Percentiles rank a stretch among this genome's conserved stretches.
These are phyloP conservation scores for Oehlia diaphana DNA, from an alignment of 192 early-diverging fungal genomes.

Conservation along the genomic window DNA sequence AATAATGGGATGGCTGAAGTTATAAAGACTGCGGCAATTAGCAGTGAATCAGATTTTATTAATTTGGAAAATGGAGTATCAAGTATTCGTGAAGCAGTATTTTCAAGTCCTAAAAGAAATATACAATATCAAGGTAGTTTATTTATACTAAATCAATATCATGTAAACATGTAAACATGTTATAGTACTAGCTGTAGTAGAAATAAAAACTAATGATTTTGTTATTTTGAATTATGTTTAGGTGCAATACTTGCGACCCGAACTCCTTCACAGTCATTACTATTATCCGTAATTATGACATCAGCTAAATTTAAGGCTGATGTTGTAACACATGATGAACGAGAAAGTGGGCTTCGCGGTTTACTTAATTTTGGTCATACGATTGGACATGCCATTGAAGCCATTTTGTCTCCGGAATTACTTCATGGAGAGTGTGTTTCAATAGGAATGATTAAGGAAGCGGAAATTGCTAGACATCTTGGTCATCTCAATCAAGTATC, in stretches of 20 bases:
- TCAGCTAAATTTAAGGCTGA: conserved; percentile 91
- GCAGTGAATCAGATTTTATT: conserved; percentile 83
- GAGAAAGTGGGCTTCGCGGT: conserved; percentile 91
- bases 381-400: conserved; percentile 96
- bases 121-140: conserved; percentile 47
- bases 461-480: conserved; percentile 86
- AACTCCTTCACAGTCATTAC: conserved; percentile 58
- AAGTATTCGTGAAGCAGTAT: conserved; percentile 74
- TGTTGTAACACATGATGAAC: conserved; percentile 96
- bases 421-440: conserved; percentile 98
- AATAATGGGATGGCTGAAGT: conserved; percentile 97
- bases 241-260: conserved; percentile 58
- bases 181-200: too few relatives aligned
- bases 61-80: conserved; percentile 85
- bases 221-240: conserved; percentile 17
- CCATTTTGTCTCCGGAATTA: conserved; percentile 81
- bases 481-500: conserved; percentile 84
- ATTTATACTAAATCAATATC: too few relatives aligned
- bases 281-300: conserved; percentile 84
- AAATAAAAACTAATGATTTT: too few relatives aligned
- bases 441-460: conserved; percentile 93
- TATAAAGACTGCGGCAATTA: conserved; percentile 97
- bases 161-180: too few relatives aligned
- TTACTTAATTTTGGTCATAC: conserved; percentile 97
- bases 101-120: conserved; percentile 35